Base-by-base conservation (phyloP, 1,284 basidiomycete genomes). In the Testicularia cyperi region DNA sequence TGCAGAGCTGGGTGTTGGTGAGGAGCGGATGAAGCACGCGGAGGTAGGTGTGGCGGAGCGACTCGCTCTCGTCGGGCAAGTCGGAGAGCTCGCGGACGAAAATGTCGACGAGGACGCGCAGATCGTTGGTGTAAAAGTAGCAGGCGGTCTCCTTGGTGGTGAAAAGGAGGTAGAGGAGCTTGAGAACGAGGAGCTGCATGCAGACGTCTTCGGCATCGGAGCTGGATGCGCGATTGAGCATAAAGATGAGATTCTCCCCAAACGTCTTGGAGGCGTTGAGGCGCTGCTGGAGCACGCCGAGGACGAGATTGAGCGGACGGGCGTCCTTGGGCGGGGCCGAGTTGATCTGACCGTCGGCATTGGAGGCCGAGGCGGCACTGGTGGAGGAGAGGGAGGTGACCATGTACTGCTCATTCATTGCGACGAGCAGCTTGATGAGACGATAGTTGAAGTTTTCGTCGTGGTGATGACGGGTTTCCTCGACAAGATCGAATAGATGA, bases 361-460 rank as follows among this genome's bases (percentile, higher is more conserved):
- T 2, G 36, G 39, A 40, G 36, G 53, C 47, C 35, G 37, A 15
- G 38, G 61, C 43, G 72, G 76, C 35, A 77, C 78, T 37, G 83
- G 61, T 14, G 80, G 70, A 58, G 22, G 61, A 44, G 22, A 81
- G 54, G 3, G 80, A 77, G 1, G 81, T 85, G 8, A 97, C 90
- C 94, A 98, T 97, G 79, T 95, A 97, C 77, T 98, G 94, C 78
- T 99, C 94, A 74, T 97, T 97, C 28, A 99, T 81, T 0, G 94
- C 88, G 15, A 68, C 56, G 31, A 71, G 45, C 14, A 71, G 39
- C 28, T 58, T 64, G 52, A 66, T 70, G 28, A 63, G 49, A 3
- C 44, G 58, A 16, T 57, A 57, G 47, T 65, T 65, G 49, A 65
- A 58, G 20, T 62, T 37, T 41, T 98, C 95, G 70, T 97, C 92